Base-by-base conservation (phyloP, 1,284 basidiomycete genomes). In the Cryptococcus deneoformans region DNA sequence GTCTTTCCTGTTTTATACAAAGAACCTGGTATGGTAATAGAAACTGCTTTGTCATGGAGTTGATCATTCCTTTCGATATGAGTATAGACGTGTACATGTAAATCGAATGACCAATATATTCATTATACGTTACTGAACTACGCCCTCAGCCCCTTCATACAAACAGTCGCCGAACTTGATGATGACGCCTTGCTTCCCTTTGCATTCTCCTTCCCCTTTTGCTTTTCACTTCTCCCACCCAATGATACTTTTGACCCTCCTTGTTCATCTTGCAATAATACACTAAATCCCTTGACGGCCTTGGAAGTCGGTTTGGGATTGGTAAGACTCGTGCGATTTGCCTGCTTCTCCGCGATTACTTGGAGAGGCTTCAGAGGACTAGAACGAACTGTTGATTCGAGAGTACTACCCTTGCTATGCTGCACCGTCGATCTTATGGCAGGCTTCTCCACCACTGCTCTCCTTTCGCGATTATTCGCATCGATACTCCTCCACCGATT, bases 101-200 rank as follows among this genome's bases (percentile, higher is more conserved):
- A 29, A 29, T 29, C 29, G 5, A 29, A 29, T 29, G 29, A 29
- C 29, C 29, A 29, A 29, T 29, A 47, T 34, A 47, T 24, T 47
- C 46, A 20, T 34, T 12, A 47, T 47, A 47, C n/a, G 4, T 12
- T 34, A 34, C 29, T 20, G 29, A 29, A 24, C 45, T 53, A 58
- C 37, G 52, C 56, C 35, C 56, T 48, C 52, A 58, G 42, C 7
- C 57, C 57, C 40, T 16, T 42, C 16, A 42, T 5, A 5, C 40
- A 12, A 5, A 11, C 40, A 42, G 16, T 16, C 11, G 12, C 40
- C 3, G 40, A 11, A 16, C 46, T 50, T 2, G 54, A 46, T 2
- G 54, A 46, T 1, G 59, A 61, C 9, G 52, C 34, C 52, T 65
- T 65, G 38, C 58, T 57, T 11, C 54, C 52, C 39, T 50, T 53